Conservation (phyloP, 163 green algal genomes). For the Scenedesmus sp. region DNA sequence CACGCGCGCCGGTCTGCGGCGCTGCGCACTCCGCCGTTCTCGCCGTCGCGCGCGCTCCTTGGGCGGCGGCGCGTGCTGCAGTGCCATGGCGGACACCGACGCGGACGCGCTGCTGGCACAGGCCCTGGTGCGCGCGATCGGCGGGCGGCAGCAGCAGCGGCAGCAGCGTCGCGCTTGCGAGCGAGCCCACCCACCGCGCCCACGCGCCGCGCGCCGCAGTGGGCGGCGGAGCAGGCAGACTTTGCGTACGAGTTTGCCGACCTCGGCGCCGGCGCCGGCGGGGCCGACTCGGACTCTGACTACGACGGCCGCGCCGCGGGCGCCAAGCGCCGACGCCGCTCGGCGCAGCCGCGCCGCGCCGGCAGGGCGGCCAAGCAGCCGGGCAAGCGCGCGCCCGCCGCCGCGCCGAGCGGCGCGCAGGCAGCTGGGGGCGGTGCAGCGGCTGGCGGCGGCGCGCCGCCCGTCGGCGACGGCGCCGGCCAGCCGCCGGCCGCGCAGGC, state of each 20-base stretch:
- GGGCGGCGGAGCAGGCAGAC: slow-evolving; percentile 34
- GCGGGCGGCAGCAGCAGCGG: background rate
- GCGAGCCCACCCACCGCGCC: no score
- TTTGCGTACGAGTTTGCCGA: background rate
- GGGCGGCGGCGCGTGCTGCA: no score
- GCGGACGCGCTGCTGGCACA: slow-evolving; percentile 29
- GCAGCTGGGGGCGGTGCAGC: background rate
- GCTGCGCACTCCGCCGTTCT: no score
- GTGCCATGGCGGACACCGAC: slow-evolving; percentile 7
- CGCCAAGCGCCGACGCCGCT: no score
- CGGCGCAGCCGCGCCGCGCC: no score
- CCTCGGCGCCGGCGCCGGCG: background rate
- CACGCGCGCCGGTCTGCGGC: no score
- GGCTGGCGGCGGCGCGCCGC: no score
- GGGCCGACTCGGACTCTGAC: background rate
- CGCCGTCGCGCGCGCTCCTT: no score
- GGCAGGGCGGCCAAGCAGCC: background rate
- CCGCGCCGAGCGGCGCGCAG: background rate
- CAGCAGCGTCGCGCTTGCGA: no score
- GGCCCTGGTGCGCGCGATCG: background rate
- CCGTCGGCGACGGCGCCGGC: no score
- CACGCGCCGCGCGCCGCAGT: background rate
- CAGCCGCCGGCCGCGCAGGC: no score
- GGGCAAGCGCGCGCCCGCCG: no score
- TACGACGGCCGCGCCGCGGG: slow-evolving; percentile 10